Evolutionary conservation across 1,284 basidiomycete species (phyloP).

Genomic region (Pisolithus thermaeus): DNA sequence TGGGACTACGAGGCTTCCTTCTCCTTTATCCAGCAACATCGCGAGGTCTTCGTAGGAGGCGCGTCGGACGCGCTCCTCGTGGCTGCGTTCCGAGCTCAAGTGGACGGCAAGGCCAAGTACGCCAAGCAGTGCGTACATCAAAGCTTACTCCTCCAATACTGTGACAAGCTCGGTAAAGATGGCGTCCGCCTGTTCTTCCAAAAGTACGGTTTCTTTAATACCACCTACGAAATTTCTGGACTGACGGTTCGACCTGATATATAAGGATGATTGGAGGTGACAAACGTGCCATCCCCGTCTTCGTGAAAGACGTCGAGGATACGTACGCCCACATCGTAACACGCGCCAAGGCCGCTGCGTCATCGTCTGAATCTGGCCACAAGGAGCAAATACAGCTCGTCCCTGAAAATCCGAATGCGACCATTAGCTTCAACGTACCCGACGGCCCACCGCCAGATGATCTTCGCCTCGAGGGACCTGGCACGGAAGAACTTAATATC

Average conservation of each 20-base stretch:
- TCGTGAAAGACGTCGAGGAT: slow-evolving; percentile 84
- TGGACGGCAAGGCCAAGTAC: slow-evolving; percentile 56
- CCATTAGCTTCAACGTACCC: slow-evolving; percentile 90
- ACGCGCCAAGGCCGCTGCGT: slow-evolving; percentile 64
- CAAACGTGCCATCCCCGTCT: slow-evolving; percentile 73
- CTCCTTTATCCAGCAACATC: slow-evolving; percentile 76
- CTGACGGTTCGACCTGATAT: slow-evolving; percentile 5
- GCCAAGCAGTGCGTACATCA: slow-evolving; percentile 89
- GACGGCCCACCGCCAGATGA: slow-evolving; percentile 90
- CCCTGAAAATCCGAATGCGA: slow-evolving; percentile 73
- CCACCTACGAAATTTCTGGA: background rate
- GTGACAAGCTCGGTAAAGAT: slow-evolving; percentile 88
- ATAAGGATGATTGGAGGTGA: slow-evolving; percentile 78
- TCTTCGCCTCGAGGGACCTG: slow-evolving; percentile 80
- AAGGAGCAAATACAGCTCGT: slow-evolving; percentile 95
- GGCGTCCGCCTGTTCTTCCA: slow-evolving; percentile 93
- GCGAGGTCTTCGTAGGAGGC: slow-evolving; percentile 66
- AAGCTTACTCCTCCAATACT: slow-evolving; percentile 90
- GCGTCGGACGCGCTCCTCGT: slow-evolving; percentile 90
- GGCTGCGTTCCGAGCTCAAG: slow-evolving; percentile 84
- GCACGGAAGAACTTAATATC: slow-evolving; percentile 74
- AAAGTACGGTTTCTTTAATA: slow-evolving; percentile 57
- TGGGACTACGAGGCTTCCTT: slow-evolving; percentile 73
- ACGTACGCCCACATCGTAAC: slow-evolving; percentile 81
- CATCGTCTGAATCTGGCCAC: slow-evolving; percentile 35